Conservation (phyloP, 1,139 yeast genomes). For the Pichia cactophila region DNA sequence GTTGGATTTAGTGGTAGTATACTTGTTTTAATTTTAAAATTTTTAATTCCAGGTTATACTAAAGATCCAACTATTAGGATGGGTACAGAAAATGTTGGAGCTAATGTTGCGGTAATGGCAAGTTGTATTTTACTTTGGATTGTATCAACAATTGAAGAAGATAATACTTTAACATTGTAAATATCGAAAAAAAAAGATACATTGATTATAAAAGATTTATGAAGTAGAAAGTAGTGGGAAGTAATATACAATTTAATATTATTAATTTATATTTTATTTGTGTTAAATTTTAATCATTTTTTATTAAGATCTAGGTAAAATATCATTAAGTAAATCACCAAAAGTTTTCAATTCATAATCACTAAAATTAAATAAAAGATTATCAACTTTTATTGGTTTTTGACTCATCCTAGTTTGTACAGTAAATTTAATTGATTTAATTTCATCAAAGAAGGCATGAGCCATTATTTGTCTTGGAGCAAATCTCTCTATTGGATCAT, state of each 20-base stretch:
- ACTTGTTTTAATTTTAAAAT: constrained; percentile 79
- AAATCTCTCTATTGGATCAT: constrained; percentile 63
- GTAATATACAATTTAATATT: not conserved
- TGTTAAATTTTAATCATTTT: not conserved
- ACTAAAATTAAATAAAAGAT: constrained; percentile 44
- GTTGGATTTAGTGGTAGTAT: constrained; percentile 93
- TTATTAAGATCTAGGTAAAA: constrained; percentile 18
- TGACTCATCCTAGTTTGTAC: constrained; percentile 30
- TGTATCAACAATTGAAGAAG: constrained; percentile 92
- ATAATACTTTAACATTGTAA: constrained; percentile 79
- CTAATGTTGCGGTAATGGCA: constrained; percentile 73
- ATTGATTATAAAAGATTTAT: not conserved
- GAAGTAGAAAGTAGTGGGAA: not conserved
- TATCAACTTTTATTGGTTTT: constrained; percentile 26
- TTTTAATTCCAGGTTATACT: constrained; percentile 64
- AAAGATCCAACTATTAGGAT: constrained; percentile 84
- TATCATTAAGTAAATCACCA: constrained; percentile 30
- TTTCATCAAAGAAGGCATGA: constrained; percentile 65
- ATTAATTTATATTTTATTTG: not conserved
- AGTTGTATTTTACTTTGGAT: constrained; percentile 88
- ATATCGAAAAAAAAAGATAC: not conserved
- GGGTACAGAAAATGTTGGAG: constrained; percentile 86
- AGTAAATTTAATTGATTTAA: constrained; percentile 49
- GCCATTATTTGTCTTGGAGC: constrained; percentile 61
- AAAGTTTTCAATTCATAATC: constrained; percentile 44